Base-by-base conservation (phyloP, 768 basidiomycete species). In the Suillus plorans region DNA sequence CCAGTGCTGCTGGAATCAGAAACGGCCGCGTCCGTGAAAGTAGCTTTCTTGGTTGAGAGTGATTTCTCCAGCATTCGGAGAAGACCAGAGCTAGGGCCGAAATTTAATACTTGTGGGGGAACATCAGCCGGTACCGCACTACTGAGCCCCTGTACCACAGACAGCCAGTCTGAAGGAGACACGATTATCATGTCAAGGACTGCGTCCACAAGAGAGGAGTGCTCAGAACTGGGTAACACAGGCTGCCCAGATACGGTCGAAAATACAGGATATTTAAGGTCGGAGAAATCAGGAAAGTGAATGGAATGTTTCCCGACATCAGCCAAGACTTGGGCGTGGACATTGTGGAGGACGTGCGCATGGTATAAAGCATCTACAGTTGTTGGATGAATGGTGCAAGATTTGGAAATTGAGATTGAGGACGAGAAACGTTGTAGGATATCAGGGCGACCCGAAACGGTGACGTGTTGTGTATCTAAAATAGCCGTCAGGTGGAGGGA, bases 361-460 rank as follows among this genome's bases (percentile, higher is more conserved):
- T 89, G 88, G 68, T 89, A 89, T 0, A 88, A 78, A 0, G 83
- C 77, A 57, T 82, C 77, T 47, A 88, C 71, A 2, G 78, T 78
- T 1, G 84, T 84, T 56, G 80, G 72, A 64, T 81, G 82, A 0
- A 82, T 73, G 2, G 75, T 67, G 25, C 78, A 77, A 22, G 69
- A 71, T 4, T 74, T 67, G 25, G 80, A 77, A 6, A 41, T 58
- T 25, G 57, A 34, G 49, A 85, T 67, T 8, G 69, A 75, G 18
- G 68, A 67, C 8, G 79, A 74, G 70, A 89, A 87, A 31, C 71
- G 70, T 8, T 74, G 70, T 37, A 89, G 74, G 55, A 80, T 61
- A 65, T 85, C 81, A 3, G 87, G 87, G 58, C 77, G 80, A 28
- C 87, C 89, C 3, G 88, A 89, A 58, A 88, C 74, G 13, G 87